Evolutionary conservation across 2,329 filamentous ascomycete species (phyloP).

Genomic region (Hypoxylon sp.): DNA sequence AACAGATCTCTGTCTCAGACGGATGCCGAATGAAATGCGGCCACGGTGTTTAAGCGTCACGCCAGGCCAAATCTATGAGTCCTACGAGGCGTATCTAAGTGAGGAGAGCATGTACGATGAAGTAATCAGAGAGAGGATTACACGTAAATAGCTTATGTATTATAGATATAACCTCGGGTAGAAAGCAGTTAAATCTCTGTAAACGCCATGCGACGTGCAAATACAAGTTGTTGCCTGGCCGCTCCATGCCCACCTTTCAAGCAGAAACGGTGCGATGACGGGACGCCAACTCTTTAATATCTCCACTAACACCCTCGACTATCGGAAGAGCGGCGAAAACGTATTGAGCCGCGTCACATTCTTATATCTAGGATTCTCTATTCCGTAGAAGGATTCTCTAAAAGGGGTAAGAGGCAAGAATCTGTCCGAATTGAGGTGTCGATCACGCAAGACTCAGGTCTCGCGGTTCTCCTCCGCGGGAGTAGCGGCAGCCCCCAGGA

Average conservation of each 20-base stretch:
- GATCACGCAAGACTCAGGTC: constrained; percentile 17
- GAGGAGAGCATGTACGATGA: neutral
- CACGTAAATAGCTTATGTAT: neutral
- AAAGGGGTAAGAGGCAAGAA: neutral
- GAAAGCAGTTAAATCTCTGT: neutral
- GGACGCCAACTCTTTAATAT: neutral
- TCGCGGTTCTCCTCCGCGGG: constrained; percentile 20
- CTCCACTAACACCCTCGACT: neutral
- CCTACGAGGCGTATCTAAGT: neutral
- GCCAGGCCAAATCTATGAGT: neutral
- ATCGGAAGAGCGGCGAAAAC: neutral
- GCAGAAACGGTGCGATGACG: neutral
- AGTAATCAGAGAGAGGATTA: neutral
- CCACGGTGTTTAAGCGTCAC: neutral
- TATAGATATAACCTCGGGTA: neutral
- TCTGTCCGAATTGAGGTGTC: neutral
- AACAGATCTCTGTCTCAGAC: neutral
- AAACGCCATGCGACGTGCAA: neutral
- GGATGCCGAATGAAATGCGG: neutral
- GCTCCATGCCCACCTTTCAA: too few species aligned
- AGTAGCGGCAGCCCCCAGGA: constrained; percentile 39
- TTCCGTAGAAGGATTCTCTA: constrained; percentile 8
- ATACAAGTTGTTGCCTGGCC: neutral
- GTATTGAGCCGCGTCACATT: neutral
- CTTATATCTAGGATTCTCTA: constrained; percentile 4